These are phyloP conservation scores for Luzula sylvatica DNA, from an alignment of 176 grass and related monocot genomes.

Conservation along the genomic window DNA sequence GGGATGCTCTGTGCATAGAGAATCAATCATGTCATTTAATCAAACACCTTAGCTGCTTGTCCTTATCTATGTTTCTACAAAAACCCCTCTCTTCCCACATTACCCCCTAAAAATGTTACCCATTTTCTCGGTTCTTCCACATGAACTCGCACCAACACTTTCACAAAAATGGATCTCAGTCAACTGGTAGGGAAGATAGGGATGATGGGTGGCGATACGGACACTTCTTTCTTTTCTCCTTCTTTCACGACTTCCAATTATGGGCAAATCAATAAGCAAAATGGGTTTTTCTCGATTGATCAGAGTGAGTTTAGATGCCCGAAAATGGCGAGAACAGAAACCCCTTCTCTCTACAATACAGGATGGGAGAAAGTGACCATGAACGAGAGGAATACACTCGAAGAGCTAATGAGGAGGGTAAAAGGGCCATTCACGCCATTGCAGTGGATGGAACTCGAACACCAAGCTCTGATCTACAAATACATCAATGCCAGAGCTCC, in stretches of 20 bases:
- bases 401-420: slow-evolving; percentile 46
- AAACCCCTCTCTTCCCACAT: not conserved
- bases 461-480: slow-evolving; percentile 93
- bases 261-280: slow-evolving; percentile 4
- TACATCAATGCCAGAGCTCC: slow-evolving; percentile 68
- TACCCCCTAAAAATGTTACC: not conserved
- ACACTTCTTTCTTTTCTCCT: slow-evolving; percentile 5
- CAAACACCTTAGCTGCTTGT: not conserved
- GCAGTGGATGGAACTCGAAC: slow-evolving; percentile 97
- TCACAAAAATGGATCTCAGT: slow-evolving; percentile 5
- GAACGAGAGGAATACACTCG: slow-evolving; percentile 29
- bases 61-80: slow-evolving; percentile 12
- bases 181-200: slow-evolving; percentile 4
- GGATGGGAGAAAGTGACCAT: slow-evolving; percentile 41
- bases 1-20: not conserved
- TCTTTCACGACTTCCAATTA: slow-evolving; percentile 6
- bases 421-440: slow-evolving; percentile 89
- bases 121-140: not conserved
- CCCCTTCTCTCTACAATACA: slow-evolving; percentile 4
- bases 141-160: not conserved
- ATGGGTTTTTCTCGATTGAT: not conserved
- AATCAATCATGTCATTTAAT: too few relatives aligned
- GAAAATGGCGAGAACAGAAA: slow-evolving; percentile 1
- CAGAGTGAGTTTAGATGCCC: slow-evolving; percentile 1
- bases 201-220: not conserved